Conservation (phyloP, 1,139 yeast genomes). For the Hanseniaspora uvarum region DNA sequence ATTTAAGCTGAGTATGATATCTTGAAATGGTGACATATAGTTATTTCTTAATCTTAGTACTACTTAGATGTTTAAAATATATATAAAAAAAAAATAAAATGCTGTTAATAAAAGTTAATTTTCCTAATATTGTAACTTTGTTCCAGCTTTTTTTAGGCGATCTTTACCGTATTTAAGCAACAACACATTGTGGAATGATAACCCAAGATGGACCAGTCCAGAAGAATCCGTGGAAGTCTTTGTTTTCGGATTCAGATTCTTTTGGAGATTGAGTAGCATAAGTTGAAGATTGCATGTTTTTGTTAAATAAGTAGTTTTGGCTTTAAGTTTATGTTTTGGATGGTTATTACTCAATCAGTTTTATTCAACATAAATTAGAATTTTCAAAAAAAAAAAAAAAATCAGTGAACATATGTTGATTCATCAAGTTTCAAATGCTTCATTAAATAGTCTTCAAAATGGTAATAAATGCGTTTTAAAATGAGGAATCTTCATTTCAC, state of each 20-base stretch:
- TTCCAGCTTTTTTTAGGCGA: too few species aligned
- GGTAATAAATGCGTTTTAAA: neutral
- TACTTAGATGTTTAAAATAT: too few species aligned
- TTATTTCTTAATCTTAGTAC: too few species aligned
- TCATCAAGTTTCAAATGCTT: neutral
- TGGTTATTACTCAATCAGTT: conserved; percentile 3
- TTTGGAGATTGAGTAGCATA: conserved; percentile 16
- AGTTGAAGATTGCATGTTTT: conserved; percentile 16
- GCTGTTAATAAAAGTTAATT: neutral
- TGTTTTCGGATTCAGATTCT: conserved; percentile 17
- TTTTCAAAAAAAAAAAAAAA: too few species aligned
- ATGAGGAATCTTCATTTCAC: too few species aligned
- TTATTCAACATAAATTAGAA: neutral
- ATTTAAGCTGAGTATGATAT: neutral
- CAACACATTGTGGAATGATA: conserved; percentile 18
- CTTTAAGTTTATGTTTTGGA: neutral
- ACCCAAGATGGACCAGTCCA: conserved; percentile 18
- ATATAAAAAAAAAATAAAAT: too few species aligned
- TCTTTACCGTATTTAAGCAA: conserved; percentile 6
- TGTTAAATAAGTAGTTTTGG: neutral
- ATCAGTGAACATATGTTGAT: neutral
- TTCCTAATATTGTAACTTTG: neutral
- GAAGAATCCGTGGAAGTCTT: conserved; percentile 16
- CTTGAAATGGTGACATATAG: neutral
- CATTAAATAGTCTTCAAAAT: neutral